phyloP scores from a whole-genome alignment of 257 asterid species.

The Scutellaria galericulata region DNA sequence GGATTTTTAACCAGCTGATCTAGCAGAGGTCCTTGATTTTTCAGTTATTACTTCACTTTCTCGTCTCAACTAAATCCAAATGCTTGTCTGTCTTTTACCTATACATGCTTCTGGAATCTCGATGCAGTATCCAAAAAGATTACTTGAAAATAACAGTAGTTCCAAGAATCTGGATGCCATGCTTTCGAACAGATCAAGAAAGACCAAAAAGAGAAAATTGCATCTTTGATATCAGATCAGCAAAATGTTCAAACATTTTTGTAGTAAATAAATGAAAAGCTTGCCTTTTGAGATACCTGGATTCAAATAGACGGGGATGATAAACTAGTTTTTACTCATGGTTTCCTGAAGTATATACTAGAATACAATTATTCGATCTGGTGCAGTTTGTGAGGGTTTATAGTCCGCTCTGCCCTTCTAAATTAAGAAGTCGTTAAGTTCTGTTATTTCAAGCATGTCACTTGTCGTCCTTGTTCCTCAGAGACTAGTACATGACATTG shows the following conservation, averaged over 20 bases:
- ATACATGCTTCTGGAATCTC: background rate
- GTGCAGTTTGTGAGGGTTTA: background rate
- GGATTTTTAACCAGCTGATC: background rate
- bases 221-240: background rate
- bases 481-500: background rate
- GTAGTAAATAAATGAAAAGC: background rate
- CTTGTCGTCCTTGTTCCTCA: slow-evolving; percentile 8
- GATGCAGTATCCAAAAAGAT: background rate
- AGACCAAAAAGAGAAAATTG: background rate
- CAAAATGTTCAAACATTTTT: background rate
- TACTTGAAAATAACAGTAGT: background rate
- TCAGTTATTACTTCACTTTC: background rate
- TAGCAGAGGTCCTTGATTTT: slow-evolving; percentile 16
- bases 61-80: background rate
- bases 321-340: background rate
- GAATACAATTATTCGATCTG: background rate
- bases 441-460: slow-evolving; percentile 18
- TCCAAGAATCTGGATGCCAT: background rate
- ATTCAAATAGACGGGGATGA: background rate
- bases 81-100: background rate
- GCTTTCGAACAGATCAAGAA: background rate
- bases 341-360: background rate
- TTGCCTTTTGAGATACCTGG: background rate
- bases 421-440: background rate
- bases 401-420: slow-evolving; percentile 14